These are phyloP conservation scores for Chloropicon primus DNA, from an alignment of 139 green algal species.

Conservation along the genomic window DNA sequence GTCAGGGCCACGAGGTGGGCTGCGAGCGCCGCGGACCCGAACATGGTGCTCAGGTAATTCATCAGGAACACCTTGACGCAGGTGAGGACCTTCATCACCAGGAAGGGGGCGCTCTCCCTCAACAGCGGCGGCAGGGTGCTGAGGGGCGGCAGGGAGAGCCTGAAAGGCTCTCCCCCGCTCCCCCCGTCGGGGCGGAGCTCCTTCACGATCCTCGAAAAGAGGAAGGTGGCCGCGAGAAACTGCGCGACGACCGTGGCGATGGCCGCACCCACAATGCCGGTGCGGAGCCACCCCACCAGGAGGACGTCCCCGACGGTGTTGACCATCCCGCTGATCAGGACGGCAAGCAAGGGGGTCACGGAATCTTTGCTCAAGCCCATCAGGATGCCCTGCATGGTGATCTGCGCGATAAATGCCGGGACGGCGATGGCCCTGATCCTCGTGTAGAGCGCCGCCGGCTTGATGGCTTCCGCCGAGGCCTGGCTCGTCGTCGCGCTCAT, in stretches of 20 bases:
- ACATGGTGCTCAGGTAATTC: neutral
- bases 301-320: constrained; percentile 16
- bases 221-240: neutral
- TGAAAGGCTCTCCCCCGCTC: neutral
- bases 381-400: neutral
- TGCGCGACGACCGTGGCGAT: constrained; percentile 1
- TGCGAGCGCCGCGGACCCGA: constrained; percentile 4
- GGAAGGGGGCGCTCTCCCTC: constrained; percentile 5
- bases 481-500: neutral
- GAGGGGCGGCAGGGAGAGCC: constrained; percentile 1
- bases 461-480: neutral
- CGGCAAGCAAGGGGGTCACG: constrained; percentile 7
- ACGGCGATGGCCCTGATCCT: constrained; percentile 3
- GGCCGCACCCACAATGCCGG: constrained; percentile 16
- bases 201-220: neutral
- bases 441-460: constrained; percentile 6
- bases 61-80: constrained; percentile 3
- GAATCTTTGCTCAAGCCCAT: neutral
- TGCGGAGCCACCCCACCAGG: constrained; percentile 1
- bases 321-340: neutral
- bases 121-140: neutral
- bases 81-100: constrained; percentile 9
- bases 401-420: neutral
- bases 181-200: neutral
- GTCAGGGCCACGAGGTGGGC: constrained; percentile 19